Evolutionary conservation across 768 basidiomycete species (phyloP).

Genomic region (Kwoniella newhampshirensis): DNA sequence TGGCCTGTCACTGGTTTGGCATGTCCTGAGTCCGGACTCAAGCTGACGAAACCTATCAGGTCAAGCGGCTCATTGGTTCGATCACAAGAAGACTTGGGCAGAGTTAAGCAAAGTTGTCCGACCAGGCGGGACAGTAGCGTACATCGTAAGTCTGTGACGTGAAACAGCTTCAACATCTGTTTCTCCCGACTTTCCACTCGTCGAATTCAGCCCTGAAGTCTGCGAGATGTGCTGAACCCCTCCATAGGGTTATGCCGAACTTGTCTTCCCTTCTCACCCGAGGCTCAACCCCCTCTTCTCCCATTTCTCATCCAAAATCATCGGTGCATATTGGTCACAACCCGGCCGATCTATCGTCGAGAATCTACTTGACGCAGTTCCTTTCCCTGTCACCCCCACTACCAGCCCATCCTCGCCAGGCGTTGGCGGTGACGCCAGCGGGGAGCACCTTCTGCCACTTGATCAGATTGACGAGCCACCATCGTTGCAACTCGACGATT

Average conservation of each 20-base stretch:
- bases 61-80: slow-evolving; percentile 80
- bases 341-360: slow-evolving; percentile 77
- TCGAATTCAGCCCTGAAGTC: too few relatives aligned
- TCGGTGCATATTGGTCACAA: slow-evolving; percentile 76
- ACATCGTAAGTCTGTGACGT: slow-evolving; percentile 71
- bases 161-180: too few relatives aligned
- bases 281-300: slow-evolving; percentile 62
- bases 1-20: too few relatives aligned
- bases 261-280: slow-evolving; percentile 66
- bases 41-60: slow-evolving; percentile 55
- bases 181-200: too few relatives aligned
- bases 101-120: slow-evolving; percentile 65
- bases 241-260: slow-evolving; percentile 63
- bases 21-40: too few relatives aligned
- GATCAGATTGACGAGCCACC: background rate
- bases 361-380: slow-evolving; percentile 68
- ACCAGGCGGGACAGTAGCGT: slow-evolving; percentile 66
- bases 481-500: background rate
- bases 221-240: too few relatives aligned
- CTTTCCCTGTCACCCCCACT: slow-evolving; percentile 36
- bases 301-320: slow-evolving; percentile 49
- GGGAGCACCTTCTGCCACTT: too few relatives aligned
- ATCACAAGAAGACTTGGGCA: slow-evolving; percentile 70
- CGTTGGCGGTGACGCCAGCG: too few relatives aligned
- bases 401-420: background rate